A percentile compares a stretch with the other conserved stretches of the same genome.
Evolutionary conservation across 257 asterid species (phyloP).

Genomic region (Solanum sejunctum): DNA sequence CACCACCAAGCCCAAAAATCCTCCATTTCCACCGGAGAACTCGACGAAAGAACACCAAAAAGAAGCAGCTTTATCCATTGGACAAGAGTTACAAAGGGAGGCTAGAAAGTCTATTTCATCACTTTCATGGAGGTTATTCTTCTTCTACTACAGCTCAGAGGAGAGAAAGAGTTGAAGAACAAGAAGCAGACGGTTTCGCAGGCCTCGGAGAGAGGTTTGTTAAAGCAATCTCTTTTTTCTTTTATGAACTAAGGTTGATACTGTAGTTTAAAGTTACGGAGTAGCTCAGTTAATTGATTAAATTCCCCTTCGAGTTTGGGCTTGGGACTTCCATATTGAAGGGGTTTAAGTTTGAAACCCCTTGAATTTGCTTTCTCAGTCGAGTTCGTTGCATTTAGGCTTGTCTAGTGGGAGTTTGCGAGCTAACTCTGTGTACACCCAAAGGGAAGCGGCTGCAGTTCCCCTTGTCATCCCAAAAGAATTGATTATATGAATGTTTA

Average conservation of each 20-base stretch:
- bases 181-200: neutral
- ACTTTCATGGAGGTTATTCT: conserved; percentile 8
- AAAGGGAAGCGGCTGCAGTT: too few relatives aligned
- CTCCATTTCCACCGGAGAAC: conserved; percentile 57
- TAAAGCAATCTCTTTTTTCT: neutral
- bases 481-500: neutral
- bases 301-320: too few relatives aligned
- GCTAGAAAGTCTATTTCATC: conserved; percentile 34
- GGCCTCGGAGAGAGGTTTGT: conserved; percentile 1
- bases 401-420: too few relatives aligned
- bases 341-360: too few relatives aligned
- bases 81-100: conserved; percentile 20
- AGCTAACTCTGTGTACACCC: too few relatives aligned
- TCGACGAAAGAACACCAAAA: conserved; percentile 36
- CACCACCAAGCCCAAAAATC: conserved; percentile 72
- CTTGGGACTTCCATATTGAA: too few relatives aligned
- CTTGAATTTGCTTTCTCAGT: too few relatives aligned
- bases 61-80: neutral
- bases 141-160: conserved; percentile 5
- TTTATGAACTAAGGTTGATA: neutral
- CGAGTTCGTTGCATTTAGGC: too few relatives aligned
- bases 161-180: conserved; percentile 44
- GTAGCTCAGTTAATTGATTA: neutral
- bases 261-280: neutral
- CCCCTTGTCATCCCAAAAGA: too few relatives aligned